A percentile compares a stretch with the other conserved stretches of the same genome.
phyloP scores from a whole-genome alignment of 306 rosid genomes.

The Styphnolobium japonicum region DNA sequence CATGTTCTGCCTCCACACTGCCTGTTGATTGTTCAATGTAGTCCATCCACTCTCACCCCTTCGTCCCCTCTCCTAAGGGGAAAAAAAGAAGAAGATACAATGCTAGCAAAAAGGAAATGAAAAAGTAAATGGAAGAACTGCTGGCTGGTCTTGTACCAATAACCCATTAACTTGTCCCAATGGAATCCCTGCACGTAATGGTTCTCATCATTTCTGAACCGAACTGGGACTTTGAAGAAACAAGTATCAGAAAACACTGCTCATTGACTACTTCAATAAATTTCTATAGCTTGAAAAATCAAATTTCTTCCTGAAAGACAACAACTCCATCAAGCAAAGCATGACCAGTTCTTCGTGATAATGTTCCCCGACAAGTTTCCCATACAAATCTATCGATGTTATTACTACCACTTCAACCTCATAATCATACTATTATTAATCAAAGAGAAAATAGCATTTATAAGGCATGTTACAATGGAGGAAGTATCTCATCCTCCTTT shows the following conservation, averaged over 20 bases:
- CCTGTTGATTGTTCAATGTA: not conserved
- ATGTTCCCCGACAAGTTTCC: conserved; percentile 7
- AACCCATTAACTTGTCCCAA: conserved; percentile 8
- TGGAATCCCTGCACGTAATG: conserved; percentile 18
- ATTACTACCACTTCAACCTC: conserved; percentile 16
- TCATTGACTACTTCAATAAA: not conserved
- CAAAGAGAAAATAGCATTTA: not conserved
- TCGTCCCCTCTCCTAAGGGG: too few relatives aligned
- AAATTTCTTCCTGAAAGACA: not conserved
- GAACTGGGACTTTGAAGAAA: conserved; percentile 1
- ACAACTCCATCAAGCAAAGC: conserved; percentile 7
- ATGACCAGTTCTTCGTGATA: conserved; percentile 12
- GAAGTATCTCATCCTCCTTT: conserved; percentile 21
- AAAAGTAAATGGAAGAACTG: not conserved
- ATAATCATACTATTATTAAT: not conserved
- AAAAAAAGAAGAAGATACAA: not conserved
- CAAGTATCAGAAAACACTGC: not conserved
- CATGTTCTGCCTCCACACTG: not conserved
- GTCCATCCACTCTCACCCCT: not conserved
- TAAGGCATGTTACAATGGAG: conserved; percentile 25
- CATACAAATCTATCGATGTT: conserved; percentile 12
- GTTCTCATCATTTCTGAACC: conserved; percentile 15
- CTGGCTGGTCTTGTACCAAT: conserved; percentile 10
- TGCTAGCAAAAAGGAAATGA: not conserved
- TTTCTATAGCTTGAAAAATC: not conserved